Evolutionary conservation across 257 asterid genomes (phyloP), one percentile per base, ranked within the genome.

Genomic region (Petunia axillaris): DNA sequence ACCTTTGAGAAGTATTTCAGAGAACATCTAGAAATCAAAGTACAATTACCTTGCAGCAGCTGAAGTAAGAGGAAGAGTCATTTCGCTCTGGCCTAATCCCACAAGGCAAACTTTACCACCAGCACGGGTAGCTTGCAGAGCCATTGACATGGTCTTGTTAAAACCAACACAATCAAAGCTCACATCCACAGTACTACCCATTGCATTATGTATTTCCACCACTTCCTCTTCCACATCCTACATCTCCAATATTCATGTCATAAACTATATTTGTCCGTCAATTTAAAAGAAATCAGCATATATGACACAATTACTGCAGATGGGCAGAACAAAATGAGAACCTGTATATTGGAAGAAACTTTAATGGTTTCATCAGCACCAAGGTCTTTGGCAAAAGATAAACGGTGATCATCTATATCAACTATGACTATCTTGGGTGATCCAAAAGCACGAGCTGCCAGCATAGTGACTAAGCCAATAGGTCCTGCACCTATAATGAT

Each of bases 401-500:
- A 87, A 60, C 94, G 93, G 64, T 84, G 87, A 48, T 89, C 95
- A 81, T 92, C 97, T 8, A 91, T 93, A 83, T 94, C 98, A 46
- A 86, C 95, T 41, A 94, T 89, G 50, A 94, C 88, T 46, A 91
- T 85, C 83, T 89, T 90, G 1, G 94, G 96, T 60, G 97, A 87
- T 48, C 98, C 97, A 80, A 92, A 94, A 77, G 97, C 98, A 46
- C 95, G 96, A 63, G 96, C 96, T 13, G 94, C 79, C 77, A 91
- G 97, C 94, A 94, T 46, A 2, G 97, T 82, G 25, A 92, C 94
- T 3, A 92, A 95, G 14, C 98, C 98, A 5, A 94, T 94, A 2
- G 97, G 94, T 14, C 94, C 98, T 9, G 97, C 97, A 71, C 97
- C 98, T 89, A 91, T 89, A 84, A 92, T 94, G 93, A 94, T 68